Conservation (phyloP, 179 eudicot species). For the Patellifolia procumbens region DNA sequence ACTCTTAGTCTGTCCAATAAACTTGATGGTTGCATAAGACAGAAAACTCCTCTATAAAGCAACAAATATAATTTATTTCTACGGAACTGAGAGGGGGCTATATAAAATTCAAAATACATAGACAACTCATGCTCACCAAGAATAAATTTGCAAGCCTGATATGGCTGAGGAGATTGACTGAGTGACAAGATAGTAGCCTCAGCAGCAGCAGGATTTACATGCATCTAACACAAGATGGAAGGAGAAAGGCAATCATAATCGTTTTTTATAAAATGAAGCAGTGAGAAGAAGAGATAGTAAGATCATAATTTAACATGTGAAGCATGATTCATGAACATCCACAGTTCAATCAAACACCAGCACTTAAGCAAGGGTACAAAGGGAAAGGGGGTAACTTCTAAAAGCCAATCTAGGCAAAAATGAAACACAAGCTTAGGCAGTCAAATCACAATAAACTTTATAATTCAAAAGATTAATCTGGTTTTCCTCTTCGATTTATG, state of each 20-base stretch:
- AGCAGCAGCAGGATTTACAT: conserved; percentile 81
- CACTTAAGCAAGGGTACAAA: background rate
- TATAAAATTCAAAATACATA: background rate
- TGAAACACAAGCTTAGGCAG: background rate
- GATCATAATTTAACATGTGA: background rate
- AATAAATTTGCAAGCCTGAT: conserved; percentile 88
- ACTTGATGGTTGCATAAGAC: background rate
- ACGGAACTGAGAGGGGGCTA: background rate
- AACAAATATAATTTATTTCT: background rate
- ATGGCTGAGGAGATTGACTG: conserved; percentile 78
- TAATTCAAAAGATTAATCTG: background rate
- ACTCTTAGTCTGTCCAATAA: background rate
- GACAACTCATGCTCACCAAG: conserved; percentile 63
- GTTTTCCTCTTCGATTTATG: background rate
- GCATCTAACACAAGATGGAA: conserved; percentile 55
- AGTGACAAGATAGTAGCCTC: conserved; percentile 89
- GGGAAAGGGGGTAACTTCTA: background rate
- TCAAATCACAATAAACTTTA: background rate
- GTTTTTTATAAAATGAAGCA: conserved; percentile 1
- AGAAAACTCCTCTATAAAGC: background rate
- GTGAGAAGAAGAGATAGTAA: background rate
- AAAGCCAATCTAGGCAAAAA: background rate
- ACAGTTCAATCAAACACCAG: background rate
- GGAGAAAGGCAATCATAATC: conserved; percentile 1
- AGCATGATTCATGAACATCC: background rate